A percentile compares a stretch with the other conserved stretches of the same genome.
Evolutionary conservation across 2,329 filamentous ascomycete species (phyloP).

Genomic region (Blastomyces gilchristii): DNA sequence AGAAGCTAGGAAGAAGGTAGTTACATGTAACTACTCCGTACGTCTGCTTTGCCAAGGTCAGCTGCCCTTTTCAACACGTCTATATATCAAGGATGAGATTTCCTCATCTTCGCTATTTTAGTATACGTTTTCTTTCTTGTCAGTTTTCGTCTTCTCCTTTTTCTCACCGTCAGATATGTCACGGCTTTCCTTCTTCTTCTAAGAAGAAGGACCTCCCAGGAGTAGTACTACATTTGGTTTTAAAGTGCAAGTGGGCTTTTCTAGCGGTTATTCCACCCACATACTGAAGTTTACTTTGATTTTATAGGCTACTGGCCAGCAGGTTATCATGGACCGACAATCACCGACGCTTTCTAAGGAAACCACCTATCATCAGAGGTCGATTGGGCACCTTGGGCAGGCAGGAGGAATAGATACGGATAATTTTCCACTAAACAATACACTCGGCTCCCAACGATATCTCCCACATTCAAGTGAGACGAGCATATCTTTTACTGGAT

Average conservation of each 20-base stretch:
- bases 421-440: neutral
- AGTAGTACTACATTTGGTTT: neutral
- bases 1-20: too few relatives aligned
- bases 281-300: neutral
- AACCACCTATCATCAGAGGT: neutral
- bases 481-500: neutral
- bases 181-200: neutral
- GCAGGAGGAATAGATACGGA: neutral
- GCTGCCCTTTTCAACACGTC: neutral
- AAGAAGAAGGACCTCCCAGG: neutral
- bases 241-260: neutral
- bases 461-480: neutral
- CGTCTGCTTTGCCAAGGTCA: neutral
- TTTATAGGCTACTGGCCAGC: neutral
- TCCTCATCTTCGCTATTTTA: neutral
- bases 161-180: neutral
- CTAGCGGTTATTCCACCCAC: neutral
- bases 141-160: neutral
- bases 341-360: neutral
- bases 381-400: neutral
- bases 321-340: neutral
- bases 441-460: neutral
- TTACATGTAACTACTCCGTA: neutral
- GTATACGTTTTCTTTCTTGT: neutral
- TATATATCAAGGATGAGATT: slow-evolving; percentile 2